A percentile compares a stretch with the other conserved stretches of the same genome.
phyloP scores from a whole-genome alignment of 768 basidiomycete genomes.

The Mycena crocata region DNA sequence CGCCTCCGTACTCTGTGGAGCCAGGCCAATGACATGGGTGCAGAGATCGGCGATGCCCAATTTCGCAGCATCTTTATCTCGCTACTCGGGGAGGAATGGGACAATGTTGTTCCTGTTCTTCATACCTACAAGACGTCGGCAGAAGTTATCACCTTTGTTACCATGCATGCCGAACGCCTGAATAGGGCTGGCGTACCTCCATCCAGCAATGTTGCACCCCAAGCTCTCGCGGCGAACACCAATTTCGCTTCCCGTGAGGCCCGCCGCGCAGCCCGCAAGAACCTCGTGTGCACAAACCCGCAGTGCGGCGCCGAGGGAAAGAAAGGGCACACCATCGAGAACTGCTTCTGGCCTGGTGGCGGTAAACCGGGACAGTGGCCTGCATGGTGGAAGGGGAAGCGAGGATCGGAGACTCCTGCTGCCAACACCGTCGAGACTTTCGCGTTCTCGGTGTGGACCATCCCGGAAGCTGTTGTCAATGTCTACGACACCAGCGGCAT shows the following conservation, averaged over 20 bases:
- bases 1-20: conserved; percentile 32
- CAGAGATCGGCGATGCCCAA: conserved; percentile 23
- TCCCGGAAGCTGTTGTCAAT: not conserved
- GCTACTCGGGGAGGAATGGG: too few relatives aligned
- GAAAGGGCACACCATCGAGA: not conserved
- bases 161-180: conserved; percentile 14
- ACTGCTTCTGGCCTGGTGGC: conserved; percentile 24
- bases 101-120: conserved; percentile 15
- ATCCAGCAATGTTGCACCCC: not conserved
- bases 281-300: not conserved
- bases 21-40: conserved; percentile 28
- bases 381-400: conserved; percentile 13
- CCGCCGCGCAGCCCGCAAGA: conserved; percentile 7
- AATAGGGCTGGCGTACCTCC: not conserved
- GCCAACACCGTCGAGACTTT: conserved; percentile 17
- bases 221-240: conserved; percentile 1
- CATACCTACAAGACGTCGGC: conserved; percentile 6
- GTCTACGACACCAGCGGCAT: conserved; percentile 8
- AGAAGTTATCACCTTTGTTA: conserved; percentile 12
- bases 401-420: not conserved
- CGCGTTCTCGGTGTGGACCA: conserved; percentile 11
- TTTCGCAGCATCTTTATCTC: too few relatives aligned
- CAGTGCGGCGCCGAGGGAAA: not conserved
- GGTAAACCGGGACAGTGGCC: conserved; percentile 23
- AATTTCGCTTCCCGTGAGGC: not conserved